Evolutionary conservation across 192 early-diverging fungal genomes (phyloP).

Genomic region (Phlyctochytrium planicorne): DNA sequence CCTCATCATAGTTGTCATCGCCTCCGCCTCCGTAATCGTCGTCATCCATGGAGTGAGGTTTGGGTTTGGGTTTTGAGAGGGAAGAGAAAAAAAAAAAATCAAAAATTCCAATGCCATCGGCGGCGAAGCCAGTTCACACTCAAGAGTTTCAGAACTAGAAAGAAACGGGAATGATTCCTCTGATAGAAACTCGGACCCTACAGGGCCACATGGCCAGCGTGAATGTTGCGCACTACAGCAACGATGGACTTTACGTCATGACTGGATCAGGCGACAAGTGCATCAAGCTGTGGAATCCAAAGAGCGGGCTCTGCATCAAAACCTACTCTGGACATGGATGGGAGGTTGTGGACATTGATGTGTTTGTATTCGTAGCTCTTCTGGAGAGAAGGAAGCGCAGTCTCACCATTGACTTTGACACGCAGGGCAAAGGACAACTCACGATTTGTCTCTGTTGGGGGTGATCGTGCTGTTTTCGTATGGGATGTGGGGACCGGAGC

Average conservation of each 20-base stretch:
- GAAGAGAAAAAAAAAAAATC: too few species aligned
- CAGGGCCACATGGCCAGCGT: constrained; percentile 68
- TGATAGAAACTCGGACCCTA: constrained; percentile 32
- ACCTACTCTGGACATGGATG: constrained; percentile 84
- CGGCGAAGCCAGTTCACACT: too few species aligned
- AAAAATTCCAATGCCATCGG: too few species aligned
- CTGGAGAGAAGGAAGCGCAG: too few species aligned
- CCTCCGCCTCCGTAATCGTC: constrained; percentile 37
- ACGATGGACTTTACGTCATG: constrained; percentile 75
- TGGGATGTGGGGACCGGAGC: constrained; percentile 84
- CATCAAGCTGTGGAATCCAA: constrained; percentile 48
- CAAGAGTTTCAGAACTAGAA: too few species aligned
- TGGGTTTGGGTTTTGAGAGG: too few species aligned
- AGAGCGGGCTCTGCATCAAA: constrained; percentile 67
- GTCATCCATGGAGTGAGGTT: too few species aligned
- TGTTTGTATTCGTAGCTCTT: constrained; percentile 61
- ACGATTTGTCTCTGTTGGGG: constrained; percentile 75
- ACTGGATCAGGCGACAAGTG: constrained; percentile 76
- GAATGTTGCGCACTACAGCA: constrained; percentile 65
- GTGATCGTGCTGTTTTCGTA: constrained; percentile 75
- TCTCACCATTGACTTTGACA: too few species aligned
- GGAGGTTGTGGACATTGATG: constrained; percentile 68
- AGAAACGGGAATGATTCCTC: neutral
- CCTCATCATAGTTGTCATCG: constrained; percentile 24
- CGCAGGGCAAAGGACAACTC: constrained; percentile 42